phyloP scores from a whole-genome alignment of 1,284 basidiomycete species.

The Cystobasidium sp. region DNA sequence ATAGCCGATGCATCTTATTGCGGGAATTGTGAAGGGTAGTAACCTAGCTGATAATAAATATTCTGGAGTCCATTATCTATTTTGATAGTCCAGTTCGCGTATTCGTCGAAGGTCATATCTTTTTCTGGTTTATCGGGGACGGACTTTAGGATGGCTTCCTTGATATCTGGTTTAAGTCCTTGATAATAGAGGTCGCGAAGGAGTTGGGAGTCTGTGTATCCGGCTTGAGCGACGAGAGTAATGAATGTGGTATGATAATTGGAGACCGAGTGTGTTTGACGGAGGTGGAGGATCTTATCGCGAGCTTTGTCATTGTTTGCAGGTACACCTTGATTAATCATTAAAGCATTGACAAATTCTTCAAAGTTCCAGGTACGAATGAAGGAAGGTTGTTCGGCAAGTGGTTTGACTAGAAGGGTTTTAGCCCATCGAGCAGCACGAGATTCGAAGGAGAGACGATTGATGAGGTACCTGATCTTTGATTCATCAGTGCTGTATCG shows the following conservation, averaged over 20 bases:
- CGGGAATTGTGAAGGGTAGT: not conserved
- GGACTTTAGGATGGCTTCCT: not conserved
- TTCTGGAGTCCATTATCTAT: not conserved
- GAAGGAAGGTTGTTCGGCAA: not conserved
- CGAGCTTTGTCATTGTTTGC: not conserved
- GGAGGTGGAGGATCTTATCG: not conserved
- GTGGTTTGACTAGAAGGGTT: not conserved
- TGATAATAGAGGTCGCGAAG: slow-evolving; percentile 6
- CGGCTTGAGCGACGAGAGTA: slow-evolving; percentile 11
- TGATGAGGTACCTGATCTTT: not conserved
- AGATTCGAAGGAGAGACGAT: not conserved
- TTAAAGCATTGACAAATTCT: not conserved
- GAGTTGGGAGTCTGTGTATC: not conserved
- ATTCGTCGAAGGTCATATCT: not conserved
- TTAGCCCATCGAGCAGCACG: not conserved
- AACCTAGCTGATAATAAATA: not conserved
- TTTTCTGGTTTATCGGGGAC: not conserved
- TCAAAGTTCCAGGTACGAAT: not conserved
- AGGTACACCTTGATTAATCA: not conserved
- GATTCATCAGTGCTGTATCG: not conserved
- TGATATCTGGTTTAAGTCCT: not conserved
- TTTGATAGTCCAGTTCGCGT: not conserved
- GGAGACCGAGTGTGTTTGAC: not conserved
- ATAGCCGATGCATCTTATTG: not conserved
- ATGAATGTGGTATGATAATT: not conserved